These are phyloP conservation scores for Condylostoma magnum DNA, from an alignment of 169 alveolate species.

Conservation along the genomic window DNA sequence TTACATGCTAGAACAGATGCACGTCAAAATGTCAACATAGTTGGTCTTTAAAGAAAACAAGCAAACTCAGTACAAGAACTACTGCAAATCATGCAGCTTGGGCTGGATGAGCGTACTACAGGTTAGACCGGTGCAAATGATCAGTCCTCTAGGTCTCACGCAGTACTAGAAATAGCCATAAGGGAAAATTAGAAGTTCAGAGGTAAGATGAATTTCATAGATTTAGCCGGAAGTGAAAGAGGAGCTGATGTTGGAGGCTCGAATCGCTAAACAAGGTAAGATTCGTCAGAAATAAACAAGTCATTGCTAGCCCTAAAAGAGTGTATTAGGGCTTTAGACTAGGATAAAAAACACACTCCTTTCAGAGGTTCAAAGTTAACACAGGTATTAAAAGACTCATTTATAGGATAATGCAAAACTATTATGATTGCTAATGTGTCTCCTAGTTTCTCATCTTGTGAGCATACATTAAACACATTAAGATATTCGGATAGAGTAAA, in stretches of 20 bases:
- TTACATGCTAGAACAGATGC: conserved; percentile 52
- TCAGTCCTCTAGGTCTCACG: conserved; percentile 98
- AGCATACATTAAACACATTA: conserved; percentile 98
- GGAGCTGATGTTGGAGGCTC: conserved; percentile 98
- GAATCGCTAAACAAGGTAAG: conserved; percentile 92
- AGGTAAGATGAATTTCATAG: conserved; percentile 96
- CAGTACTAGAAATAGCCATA: conserved; percentile 93
- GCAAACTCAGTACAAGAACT: conserved; percentile 87
- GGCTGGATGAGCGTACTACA: conserved; percentile 86
- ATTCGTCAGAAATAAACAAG: conserved; percentile 99
- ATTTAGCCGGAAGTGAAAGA: conserved; percentile 99
- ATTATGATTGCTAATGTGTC: conserved; percentile 99
- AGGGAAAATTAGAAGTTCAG: conserved; percentile 69
- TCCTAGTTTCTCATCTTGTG: conserved; percentile 95
- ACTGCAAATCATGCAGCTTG: conserved; percentile 85
- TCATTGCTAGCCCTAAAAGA: conserved; percentile 97
- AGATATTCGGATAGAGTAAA: conserved; percentile 97
- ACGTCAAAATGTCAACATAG: conserved; percentile 93
- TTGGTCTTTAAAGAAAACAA: conserved; percentile 87
- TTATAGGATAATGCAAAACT: conserved; percentile 95
- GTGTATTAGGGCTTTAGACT: conserved; percentile 99
- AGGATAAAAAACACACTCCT: conserved; percentile 97
- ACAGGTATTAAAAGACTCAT: conserved; percentile 91
- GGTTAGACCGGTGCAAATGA: conserved; percentile 97
- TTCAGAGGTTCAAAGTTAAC: conserved; percentile 98